Evolutionary conservation across 139 green algal species (phyloP).

Genomic region (Micromonas pusilla): DNA sequence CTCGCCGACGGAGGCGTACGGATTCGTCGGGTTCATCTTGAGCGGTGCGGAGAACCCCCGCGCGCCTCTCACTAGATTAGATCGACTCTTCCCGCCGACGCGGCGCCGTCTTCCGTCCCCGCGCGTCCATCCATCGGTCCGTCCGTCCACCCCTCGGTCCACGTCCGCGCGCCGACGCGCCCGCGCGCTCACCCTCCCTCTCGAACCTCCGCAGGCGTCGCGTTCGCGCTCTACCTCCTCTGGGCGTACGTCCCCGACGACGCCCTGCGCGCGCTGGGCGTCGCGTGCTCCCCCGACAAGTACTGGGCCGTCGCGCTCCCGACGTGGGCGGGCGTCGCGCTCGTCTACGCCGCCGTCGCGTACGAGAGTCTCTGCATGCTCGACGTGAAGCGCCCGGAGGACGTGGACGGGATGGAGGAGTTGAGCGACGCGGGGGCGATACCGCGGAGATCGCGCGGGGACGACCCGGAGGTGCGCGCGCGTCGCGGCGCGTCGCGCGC

Average conservation of each 20-base stretch:
- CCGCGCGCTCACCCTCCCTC: no score
- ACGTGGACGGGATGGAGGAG: neutral
- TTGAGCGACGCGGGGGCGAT: no score
- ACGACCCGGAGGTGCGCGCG: no score
- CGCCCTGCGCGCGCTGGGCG: neutral
- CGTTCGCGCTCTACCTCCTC: neutral
- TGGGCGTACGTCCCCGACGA: neutral
- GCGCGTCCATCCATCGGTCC: neutral
- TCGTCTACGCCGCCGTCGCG: neutral
- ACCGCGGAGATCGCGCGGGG: no score
- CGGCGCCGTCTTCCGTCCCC: neutral
- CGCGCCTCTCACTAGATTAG: neutral
- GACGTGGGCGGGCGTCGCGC: neutral
- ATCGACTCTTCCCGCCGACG: neutral
- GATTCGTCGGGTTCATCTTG: neutral
- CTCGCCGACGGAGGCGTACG: neutral
- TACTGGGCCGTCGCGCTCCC: neutral
- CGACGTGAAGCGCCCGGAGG: neutral
- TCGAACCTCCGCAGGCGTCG: neutral
- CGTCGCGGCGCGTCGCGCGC: no score
- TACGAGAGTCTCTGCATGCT: neutral
- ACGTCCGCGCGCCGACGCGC: no score
- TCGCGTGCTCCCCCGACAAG: neutral
- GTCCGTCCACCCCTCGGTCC: neutral
- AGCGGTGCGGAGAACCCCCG: neutral